Base-by-base conservation (phyloP, 1,284 basidiomycete species). In the Austroboletus niveus region DNA sequence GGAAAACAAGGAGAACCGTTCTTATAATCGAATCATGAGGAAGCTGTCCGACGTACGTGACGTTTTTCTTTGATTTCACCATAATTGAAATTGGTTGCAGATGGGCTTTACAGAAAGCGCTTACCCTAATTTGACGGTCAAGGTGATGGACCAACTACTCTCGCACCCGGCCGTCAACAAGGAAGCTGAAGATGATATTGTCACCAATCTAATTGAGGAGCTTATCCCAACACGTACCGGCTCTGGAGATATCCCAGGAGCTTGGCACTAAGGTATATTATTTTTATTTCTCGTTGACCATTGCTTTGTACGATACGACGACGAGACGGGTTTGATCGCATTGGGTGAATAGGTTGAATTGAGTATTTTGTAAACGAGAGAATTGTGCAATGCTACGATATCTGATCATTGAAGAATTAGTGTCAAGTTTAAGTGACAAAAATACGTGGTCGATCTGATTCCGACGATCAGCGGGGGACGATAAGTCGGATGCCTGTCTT, bases 21-120 rank as follows among this genome's bases (percentile, higher is more conserved):
- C 75, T 10, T 55, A 74, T 5, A 63, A 67, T 43, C 69, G 80
- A 35, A 78, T 84, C 53, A 72, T 71, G 50, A 77, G 62, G 55
- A 76, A 79, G 59, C 62, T 84, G 20, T 74, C 76, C 51, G 81
- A 83, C 14, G 70, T 68, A 51, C 40, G 63, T 49, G 50, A 56
- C 52, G 43, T 56, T 52, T 58, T 42, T 39, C 56, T 54, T 31
- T 35, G 40, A 42, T 57, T 11, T 24, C 10, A 22, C 36, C 42
- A 42, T 47, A 7, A 45, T 46, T 66, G 32, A 67, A 9, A 15
- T 34, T n/a, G 32, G 35, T 49, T 59, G 3, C 53, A 89, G 85
- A 89, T 89, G 86, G 87, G 87, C 12, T 87, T 89, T 61, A 81
- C 79, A 12, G 72, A 82, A 50, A 66, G 64, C 38, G 70, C 73